Evolutionary conservation across 208 protist species (phyloP).

Genomic region (Herpetomonas tarakana): DNA sequence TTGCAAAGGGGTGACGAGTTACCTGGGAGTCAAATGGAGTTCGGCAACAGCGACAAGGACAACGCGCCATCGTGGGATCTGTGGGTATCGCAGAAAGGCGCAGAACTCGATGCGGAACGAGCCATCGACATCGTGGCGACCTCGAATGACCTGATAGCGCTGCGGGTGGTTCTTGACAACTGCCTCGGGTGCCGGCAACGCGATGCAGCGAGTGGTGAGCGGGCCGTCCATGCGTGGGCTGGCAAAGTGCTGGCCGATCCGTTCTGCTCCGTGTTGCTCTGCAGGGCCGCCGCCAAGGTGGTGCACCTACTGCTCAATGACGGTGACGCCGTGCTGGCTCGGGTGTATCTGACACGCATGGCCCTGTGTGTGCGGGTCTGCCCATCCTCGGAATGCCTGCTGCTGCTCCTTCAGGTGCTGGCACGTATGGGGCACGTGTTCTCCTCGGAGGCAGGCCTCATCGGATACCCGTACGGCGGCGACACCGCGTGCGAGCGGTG

Average conservation of each 20-base stretch:
- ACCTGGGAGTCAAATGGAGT: too few relatives aligned
- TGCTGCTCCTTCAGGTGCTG: slow-evolving; percentile 27
- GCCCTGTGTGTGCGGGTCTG: slow-evolving; percentile 28
- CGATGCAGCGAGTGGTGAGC: not conserved
- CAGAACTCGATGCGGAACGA: not conserved
- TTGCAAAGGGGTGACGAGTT: too few relatives aligned
- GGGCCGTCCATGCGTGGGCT: slow-evolving; percentile 7
- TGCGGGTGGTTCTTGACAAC: not conserved
- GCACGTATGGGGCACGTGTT: slow-evolving; percentile 24
- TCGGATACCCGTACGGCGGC: not conserved
- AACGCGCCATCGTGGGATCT: not conserved
- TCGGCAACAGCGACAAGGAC: too few relatives aligned
- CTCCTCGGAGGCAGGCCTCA: not conserved
- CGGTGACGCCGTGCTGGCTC: slow-evolving; percentile 53
- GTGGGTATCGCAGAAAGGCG: not conserved
- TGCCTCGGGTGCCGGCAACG: too few relatives aligned
- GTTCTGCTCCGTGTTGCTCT: slow-evolving; percentile 28
- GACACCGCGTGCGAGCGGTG: not conserved
- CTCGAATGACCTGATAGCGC: not conserved
- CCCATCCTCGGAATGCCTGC: slow-evolving; percentile 26
- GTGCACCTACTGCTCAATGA: slow-evolving; percentile 21
- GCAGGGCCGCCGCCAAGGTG: slow-evolving; percentile 24
- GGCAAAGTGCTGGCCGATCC: slow-evolving; percentile 32
- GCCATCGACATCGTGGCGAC: not conserved
- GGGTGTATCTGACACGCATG: slow-evolving; percentile 41